Evolutionary conservation across 768 basidiomycete genomes (phyloP).

Genomic region (Suillus fuscotomentosus): DNA sequence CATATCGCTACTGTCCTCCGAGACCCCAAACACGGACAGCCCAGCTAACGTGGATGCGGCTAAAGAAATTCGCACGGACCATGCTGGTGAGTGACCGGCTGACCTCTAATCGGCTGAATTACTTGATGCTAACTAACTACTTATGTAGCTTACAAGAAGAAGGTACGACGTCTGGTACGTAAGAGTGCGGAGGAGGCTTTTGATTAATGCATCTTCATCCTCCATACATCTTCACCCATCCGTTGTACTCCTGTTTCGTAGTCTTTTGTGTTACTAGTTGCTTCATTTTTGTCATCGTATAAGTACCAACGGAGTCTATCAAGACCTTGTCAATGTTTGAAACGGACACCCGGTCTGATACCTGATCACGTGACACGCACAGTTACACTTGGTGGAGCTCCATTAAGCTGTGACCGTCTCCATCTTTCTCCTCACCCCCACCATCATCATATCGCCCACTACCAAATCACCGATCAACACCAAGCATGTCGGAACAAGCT

Average conservation of each 20-base stretch:
- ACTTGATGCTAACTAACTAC: slow-evolving; percentile 12
- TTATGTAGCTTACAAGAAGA: slow-evolving; percentile 84
- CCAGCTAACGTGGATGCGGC: slow-evolving; percentile 98
- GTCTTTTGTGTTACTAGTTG: slow-evolving; percentile 8
- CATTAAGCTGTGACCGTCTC: background rate
- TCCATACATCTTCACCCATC: background rate
- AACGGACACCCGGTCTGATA: background rate
- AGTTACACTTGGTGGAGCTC: background rate
- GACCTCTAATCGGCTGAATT: background rate
- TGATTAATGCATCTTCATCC: slow-evolving; percentile 41
- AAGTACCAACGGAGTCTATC: background rate
- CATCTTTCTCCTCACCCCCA: slow-evolving; percentile 5
- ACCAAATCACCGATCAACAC: background rate
- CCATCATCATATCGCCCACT: slow-evolving; percentile 10
- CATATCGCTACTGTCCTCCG: slow-evolving; percentile 91
- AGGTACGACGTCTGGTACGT: slow-evolving; percentile 86
- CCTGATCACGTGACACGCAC: background rate
- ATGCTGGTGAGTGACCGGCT: slow-evolving; percentile 43
- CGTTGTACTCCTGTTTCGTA: slow-evolving; percentile 5
- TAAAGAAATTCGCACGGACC: slow-evolving; percentile 73
- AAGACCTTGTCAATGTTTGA: background rate
- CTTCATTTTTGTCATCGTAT: slow-evolving; percentile 2
- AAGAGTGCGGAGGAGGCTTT: slow-evolving; percentile 87
- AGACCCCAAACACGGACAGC: slow-evolving; percentile 88
- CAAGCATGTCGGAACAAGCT: slow-evolving; percentile 38